phyloP scores from a whole-genome alignment of 2,329 filamentous ascomycete species.

The Clarireedia homoeocarpa region DNA sequence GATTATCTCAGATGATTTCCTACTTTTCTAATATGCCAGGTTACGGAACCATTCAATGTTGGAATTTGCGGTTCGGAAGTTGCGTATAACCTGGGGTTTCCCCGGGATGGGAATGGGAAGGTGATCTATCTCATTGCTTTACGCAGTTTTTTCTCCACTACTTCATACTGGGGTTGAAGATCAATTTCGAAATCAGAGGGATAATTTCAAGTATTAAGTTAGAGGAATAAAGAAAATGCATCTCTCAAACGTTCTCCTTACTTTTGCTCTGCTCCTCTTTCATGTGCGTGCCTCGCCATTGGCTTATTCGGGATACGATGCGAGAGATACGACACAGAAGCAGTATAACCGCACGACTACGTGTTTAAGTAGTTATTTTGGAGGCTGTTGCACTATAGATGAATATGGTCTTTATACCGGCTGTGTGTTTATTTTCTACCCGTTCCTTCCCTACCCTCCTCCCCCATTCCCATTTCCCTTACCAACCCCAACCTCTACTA shows the following conservation, averaged over 20 bases:
- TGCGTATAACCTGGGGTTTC: too few species aligned
- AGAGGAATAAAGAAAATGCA: too few species aligned
- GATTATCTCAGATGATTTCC: background rate
- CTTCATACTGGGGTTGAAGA: too few species aligned
- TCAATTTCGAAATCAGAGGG: too few species aligned
- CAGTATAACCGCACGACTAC: conserved; percentile 2
- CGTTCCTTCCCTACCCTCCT: background rate
- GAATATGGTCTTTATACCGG: background rate
- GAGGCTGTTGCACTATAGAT: conserved; percentile 2
- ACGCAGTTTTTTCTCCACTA: too few species aligned
- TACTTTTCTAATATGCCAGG: background rate
- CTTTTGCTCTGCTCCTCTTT: background rate
- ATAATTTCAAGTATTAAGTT: too few species aligned
- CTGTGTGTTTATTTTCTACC: background rate
- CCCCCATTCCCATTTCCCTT: background rate
- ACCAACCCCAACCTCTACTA: background rate
- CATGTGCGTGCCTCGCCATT: background rate
- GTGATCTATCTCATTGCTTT: too few species aligned
- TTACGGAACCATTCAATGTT: too few species aligned
- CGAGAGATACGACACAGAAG: background rate
- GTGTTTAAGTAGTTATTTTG: conserved; percentile 8
- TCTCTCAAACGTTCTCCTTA: background rate
- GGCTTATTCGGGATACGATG: background rate
- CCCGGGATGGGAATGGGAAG: too few species aligned
- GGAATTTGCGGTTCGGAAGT: too few species aligned